Evolutionary conservation across 805 yeast genomes (phyloP).

Genomic region (Metschnikowia peoriensis): DNA sequence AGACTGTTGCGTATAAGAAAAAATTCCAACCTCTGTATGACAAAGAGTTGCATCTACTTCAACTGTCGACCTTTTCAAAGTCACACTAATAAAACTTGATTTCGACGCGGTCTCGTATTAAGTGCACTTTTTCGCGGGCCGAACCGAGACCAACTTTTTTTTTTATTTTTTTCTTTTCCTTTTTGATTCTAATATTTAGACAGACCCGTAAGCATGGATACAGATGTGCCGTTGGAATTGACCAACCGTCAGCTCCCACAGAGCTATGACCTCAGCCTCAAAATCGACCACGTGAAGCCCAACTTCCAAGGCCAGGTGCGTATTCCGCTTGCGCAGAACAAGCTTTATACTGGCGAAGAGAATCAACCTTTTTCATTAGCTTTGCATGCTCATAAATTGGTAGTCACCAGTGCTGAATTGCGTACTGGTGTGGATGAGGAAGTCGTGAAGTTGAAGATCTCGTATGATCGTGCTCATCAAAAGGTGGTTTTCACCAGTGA

Average conservation of each 20-base stretch:
- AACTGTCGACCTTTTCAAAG: too few species aligned
- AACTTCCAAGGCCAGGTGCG: constrained; percentile 45
- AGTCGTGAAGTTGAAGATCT: constrained; percentile 23
- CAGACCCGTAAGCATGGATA: background rate
- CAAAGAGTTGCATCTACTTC: too few species aligned
- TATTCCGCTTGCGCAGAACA: constrained; percentile 31
- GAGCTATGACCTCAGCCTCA: constrained; percentile 37
- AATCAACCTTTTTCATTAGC: constrained; percentile 20
- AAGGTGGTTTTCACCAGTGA: constrained; percentile 29
- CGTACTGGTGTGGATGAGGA: constrained; percentile 10
- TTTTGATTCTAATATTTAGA: background rate
- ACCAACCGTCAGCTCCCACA: constrained; percentile 36
- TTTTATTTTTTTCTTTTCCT: constrained; percentile 2
- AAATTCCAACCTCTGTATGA: too few species aligned
- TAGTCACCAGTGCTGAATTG: constrained; percentile 36
- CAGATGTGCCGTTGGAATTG: constrained; percentile 20
- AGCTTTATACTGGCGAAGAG: constrained; percentile 10
- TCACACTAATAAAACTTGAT: too few species aligned
- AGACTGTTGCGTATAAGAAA: too few species aligned
- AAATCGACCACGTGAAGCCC: constrained; percentile 43
- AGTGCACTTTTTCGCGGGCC: background rate
- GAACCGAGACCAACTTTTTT: background rate
- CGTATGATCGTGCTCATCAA: constrained; percentile 42
- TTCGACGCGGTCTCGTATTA: too few species aligned
- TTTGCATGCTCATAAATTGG: constrained; percentile 41